These are phyloP conservation scores for Raffaelea arxii DNA, from an alignment of 2,329 filamentous ascomycete genomes.

Conservation along the genomic window DNA sequence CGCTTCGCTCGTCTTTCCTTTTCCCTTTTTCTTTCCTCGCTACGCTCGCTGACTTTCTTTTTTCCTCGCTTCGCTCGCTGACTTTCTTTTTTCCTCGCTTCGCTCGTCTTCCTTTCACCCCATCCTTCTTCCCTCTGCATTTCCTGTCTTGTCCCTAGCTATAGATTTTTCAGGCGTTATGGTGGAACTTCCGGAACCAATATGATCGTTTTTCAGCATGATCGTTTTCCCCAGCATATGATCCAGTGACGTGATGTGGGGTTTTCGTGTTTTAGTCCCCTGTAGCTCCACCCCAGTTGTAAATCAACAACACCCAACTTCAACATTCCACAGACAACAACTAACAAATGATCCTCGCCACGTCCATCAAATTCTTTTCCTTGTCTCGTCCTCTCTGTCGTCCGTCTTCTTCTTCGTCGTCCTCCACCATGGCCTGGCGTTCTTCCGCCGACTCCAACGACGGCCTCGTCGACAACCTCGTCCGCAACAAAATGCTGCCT, in stretches of 20 bases:
- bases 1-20: conserved; percentile 4
- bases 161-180: too few species aligned
- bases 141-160: not conserved
- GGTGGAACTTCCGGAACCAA: too few species aligned
- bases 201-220: too few species aligned
- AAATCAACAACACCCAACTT: too few species aligned
- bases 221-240: too few species aligned
- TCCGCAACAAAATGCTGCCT: conserved; percentile 56
- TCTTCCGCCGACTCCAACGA: conserved; percentile 67
- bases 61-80: not conserved
- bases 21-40: not conserved
- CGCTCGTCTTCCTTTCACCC: not conserved
- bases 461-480: conserved; percentile 71
- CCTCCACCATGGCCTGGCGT: conserved; percentile 71
- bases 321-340: too few species aligned
- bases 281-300: too few species aligned
- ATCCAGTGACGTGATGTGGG: too few species aligned
- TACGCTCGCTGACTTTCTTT: not conserved
- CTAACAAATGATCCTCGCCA: too few species aligned
- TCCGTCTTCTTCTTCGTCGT: not conserved
- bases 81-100: not conserved
- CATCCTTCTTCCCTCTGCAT: not conserved
- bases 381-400: not conserved
- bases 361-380: not conserved
- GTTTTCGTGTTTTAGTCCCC: too few species aligned